Evolutionary conservation across 805 yeast species (phyloP), one percentile per base, ranked within the genome.

Genomic region (Tetrapisispora nanseiensis): DNA sequence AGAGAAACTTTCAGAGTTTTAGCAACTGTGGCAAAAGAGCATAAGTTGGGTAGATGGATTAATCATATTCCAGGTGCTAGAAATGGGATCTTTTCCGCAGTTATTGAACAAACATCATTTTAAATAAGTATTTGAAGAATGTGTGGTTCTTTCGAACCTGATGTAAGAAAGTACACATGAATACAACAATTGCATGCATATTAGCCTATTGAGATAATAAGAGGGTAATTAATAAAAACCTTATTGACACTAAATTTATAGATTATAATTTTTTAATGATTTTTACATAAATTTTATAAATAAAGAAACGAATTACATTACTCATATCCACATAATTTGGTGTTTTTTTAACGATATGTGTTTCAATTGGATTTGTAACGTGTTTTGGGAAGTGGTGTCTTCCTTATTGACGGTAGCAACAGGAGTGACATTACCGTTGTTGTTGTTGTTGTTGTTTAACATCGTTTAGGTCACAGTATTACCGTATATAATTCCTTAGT

Each of bases 31-130:
- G 75, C 90, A 32, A 86, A 89, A 62, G 96, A 90, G 63, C 95
- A 83, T 57, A 77, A 82, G 57, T 69, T 85, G 44, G 97, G 96
- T 30, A 79, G 97, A 59, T 89, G 96, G 95, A 62, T 79, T 21
- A 69, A 72, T 35, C 69, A 74, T 41, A 69, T 73, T 29, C 69
- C 70, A 21, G 84, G 84, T 7, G 81, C 82, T 24, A 76, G 90
- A 61, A 86, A 84, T 63, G 86, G 86, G 45, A 69, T 86, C 49
- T 76, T 71, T 51, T 74, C 80, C 9, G 75, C 72, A 44, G 68
- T 67, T 22, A 66, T 76, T 43, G 69, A 59, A 35, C 71, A 67
- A 46, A 50, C 68, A 45, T 50, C 43, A 40, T 40, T 34, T 29
- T 40, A 40, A 24, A 16, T 10, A 15, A 9, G 15, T 18, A 16